Base-by-base conservation (phyloP, 139 green algal species). In the Prasinococcaceae sp. region DNA sequence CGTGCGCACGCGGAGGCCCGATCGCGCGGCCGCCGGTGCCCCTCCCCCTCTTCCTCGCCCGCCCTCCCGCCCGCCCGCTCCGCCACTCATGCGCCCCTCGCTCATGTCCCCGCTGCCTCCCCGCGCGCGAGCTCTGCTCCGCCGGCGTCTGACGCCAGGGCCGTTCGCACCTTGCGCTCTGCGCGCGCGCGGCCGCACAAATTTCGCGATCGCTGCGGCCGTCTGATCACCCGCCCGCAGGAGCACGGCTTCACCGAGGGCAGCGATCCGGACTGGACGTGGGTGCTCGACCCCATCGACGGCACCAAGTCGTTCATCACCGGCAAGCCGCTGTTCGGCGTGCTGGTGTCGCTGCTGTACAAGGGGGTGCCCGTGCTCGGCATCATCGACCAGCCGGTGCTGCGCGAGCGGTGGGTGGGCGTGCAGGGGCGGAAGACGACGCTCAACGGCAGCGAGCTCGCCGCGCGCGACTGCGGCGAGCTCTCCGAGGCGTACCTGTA, bases 301-400 rank as follows among this genome's bases (percentile, higher is more conserved):
- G 90, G 90, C 37, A 98, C 90, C n/a, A 94, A 94, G 65, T 86
- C 71, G 68, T 98, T 97, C 71, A 96, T 98, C 59, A 98, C 88
- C 52, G 85, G 89, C 57, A 98, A 98, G 72, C 90, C 90, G 6
- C 55, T 94, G 23, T 99, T 94, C 61, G 90, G 90, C 26, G 96
- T 85, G 1, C 74, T 99, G 6, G 84, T 99, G 20, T 70, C 86
- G 0, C 75, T 99, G 49, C 59, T 95, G 35, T 64, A 88, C 53
- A 54, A 83, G 32, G 90, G 90, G n/a, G 29, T 42, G 0, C 90
- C 90, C 2, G 61, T 67, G 6, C 61, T 98, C 17, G 90, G 90
- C 30, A 69, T 98, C 46, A 86, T 98, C 20, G 90, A 98, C 68
- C 90, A 97, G 65, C 86, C 90, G 3, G 78, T 94, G 40, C 65